Evolutionary conservation across 2,329 filamentous ascomycete genomes (phyloP), one percentile per base, ranked within the genome.

Genomic region (Ceratocystis alfenasii): DNA sequence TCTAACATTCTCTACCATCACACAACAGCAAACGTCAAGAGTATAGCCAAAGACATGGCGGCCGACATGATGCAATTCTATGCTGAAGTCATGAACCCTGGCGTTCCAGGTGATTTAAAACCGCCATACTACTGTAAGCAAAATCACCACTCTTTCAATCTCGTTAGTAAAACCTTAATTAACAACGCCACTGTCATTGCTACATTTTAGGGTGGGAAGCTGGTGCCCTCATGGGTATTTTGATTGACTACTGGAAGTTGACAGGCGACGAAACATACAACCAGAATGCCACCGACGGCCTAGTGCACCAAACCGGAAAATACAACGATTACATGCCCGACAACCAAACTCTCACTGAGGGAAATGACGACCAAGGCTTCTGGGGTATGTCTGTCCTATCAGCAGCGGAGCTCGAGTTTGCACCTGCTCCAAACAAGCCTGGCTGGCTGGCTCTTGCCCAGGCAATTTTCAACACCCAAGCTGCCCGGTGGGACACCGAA

Each of bases 221-320:
- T 10, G 88, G 88, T 64, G 87, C 87, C 66, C 84, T 92, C 78
- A 80, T 86, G 75, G 83, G 83, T 25, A 79, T 87, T 1, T 77
- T 94, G 69, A 79, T 95, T 64, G 88, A 94, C 71, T 94, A 94
- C 74, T 95, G 89, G 88, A 88, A 86, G 72, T 89, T 90, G 73
- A 93, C 89, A 0, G 86, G 85, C 22, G 88, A 93, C 72, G 76
- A 80, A 3, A 80, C 81, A 44, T 94, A 88, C 76, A 91, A 91
- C 72, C 77, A 85, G 17, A 76, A 89, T 53, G 82, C 84, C 17
- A 80, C 79, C 45, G 79, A 88, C 69, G 90, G 83, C 12, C 80
- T 95, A 70, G 79, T 91, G 60, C 86, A 83, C 73, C 90, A 95
- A 74, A 84, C 87, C 64, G 89, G 89, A 65, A 80, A 83, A 1